Evolutionary conservation across 768 basidiomycete species (phyloP).

Genomic region (Boletus bicolor): DNA sequence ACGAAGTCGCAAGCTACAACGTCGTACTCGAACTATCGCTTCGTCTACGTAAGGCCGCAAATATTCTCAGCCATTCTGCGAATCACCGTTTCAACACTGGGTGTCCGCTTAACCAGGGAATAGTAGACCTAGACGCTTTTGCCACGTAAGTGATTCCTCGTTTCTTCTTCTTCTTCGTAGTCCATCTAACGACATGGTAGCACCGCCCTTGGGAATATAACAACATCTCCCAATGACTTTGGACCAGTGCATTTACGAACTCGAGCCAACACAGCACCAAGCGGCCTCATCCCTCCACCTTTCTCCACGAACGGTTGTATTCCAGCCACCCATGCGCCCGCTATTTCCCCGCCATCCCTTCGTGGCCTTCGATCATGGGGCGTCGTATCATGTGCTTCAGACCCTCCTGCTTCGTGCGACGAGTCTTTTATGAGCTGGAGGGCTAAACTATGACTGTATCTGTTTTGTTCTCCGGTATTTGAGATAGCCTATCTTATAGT

Average conservation of each 20-base stretch:
- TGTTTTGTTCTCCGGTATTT: not conserved
- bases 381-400: conserved; percentile 16
- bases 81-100: conserved; percentile 32
- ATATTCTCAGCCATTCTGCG: conserved; percentile 48
- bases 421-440: conserved; percentile 63
- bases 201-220: conserved; percentile 39
- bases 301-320: conserved; percentile 14
- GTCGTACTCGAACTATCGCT: conserved; percentile 65
- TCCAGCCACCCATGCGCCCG: conserved; percentile 21
- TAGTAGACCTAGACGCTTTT: conserved; percentile 49
- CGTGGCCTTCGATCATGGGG: conserved; percentile 20
- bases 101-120: conserved; percentile 42
- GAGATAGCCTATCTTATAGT: not conserved
- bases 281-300: not conserved
- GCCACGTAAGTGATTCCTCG: conserved; percentile 42
- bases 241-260: conserved; percentile 9
- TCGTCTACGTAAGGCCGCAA: conserved; percentile 57
- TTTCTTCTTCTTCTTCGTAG: not conserved
- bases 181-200: conserved; percentile 28
- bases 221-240: conserved; percentile 27
- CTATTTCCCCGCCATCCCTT: conserved; percentile 15
- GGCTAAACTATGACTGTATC: conserved; percentile 16
- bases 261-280: conserved; percentile 13
- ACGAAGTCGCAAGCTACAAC: conserved; percentile 51
- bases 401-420: conserved; percentile 40